phyloP scores from a whole-genome alignment of 2,329 filamentous ascomycete genomes.

The Fonsecaea multimorphosa region DNA sequence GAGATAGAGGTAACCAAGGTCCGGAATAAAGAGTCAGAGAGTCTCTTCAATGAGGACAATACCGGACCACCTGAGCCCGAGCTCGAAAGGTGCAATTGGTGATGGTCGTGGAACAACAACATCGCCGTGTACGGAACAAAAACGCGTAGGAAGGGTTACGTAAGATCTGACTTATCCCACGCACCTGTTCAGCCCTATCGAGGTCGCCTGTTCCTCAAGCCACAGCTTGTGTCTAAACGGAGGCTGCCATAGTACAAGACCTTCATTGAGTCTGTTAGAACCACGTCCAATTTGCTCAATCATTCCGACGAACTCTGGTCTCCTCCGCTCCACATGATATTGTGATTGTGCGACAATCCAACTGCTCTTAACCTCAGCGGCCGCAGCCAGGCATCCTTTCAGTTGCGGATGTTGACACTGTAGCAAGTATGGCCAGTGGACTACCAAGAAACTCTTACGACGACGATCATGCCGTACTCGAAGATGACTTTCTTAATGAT shows the following conservation, averaged over 20 bases:
- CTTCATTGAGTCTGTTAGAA: not conserved
- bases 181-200: not conserved
- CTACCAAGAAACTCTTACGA: slow-evolving; percentile 34
- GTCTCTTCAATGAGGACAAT: not conserved
- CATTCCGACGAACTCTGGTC: not conserved
- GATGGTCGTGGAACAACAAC: not conserved
- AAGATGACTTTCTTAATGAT: slow-evolving; percentile 49
- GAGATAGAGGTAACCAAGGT: not conserved
- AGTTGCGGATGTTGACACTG: slow-evolving; percentile 14
- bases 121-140: not conserved
- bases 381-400: slow-evolving; percentile 3
- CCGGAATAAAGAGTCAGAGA: not conserved
- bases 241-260: slow-evolving; percentile 2
- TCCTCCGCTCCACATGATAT: not conserved
- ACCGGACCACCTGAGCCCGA: not conserved
- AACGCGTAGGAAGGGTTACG: not conserved
- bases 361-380: not conserved
- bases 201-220: not conserved
- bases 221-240: not conserved
- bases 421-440: slow-evolving; percentile 45
- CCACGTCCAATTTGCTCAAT: not conserved
- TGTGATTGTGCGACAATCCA: not conserved
- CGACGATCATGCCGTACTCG: slow-evolving; percentile 38
- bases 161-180: not conserved
- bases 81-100: not conserved